Conservation (phyloP, 2,329 filamentous ascomycete genomes). For the Neonectria magnoliae region DNA sequence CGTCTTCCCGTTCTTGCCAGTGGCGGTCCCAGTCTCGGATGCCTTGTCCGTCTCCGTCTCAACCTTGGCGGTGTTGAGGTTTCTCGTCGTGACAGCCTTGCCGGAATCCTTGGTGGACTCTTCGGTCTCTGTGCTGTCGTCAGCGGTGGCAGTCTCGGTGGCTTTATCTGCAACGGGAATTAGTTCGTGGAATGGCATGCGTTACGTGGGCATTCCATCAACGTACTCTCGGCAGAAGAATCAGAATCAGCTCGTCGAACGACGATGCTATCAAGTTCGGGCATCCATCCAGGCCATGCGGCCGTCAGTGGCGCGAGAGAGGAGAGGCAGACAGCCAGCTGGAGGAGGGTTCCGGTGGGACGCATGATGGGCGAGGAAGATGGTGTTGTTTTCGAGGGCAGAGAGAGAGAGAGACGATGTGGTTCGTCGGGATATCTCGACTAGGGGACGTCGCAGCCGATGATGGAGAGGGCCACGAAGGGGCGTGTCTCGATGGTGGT, state of each 20-base stretch:
- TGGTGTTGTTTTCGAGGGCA: constrained; percentile 1
- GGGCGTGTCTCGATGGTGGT: constrained; percentile 16
- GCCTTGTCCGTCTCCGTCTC: constrained; percentile 24
- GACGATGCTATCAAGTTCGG: constrained; percentile 62
- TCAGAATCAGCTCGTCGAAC: constrained; percentile 56
- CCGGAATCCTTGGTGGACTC: constrained; percentile 39
- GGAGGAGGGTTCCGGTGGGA: constrained; percentile 57
- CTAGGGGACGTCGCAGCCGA: not conserved
- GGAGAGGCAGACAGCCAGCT: constrained; percentile 60
- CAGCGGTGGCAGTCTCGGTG: constrained; percentile 10
- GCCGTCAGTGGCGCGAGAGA: constrained; percentile 62
- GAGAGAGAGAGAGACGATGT: constrained; percentile 10
- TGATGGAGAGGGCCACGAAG: constrained; percentile 12
- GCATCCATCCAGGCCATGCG: constrained; percentile 67
- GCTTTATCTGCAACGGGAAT: not conserved
- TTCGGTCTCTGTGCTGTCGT: constrained; percentile 14
- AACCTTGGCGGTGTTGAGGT: constrained; percentile 30
- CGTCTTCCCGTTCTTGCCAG: constrained; percentile 40
- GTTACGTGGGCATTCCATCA: not conserved
- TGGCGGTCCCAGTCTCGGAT: constrained; percentile 31
- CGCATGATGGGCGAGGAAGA: constrained; percentile 55
- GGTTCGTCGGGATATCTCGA: not conserved
- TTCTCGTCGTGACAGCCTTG: constrained; percentile 44
- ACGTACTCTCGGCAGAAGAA: constrained; percentile 31
- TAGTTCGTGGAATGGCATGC: constrained; percentile 9